Evolutionary conservation across 192 early-diverging fungal species (phyloP).

Genomic region (Linnemannia exigua): DNA sequence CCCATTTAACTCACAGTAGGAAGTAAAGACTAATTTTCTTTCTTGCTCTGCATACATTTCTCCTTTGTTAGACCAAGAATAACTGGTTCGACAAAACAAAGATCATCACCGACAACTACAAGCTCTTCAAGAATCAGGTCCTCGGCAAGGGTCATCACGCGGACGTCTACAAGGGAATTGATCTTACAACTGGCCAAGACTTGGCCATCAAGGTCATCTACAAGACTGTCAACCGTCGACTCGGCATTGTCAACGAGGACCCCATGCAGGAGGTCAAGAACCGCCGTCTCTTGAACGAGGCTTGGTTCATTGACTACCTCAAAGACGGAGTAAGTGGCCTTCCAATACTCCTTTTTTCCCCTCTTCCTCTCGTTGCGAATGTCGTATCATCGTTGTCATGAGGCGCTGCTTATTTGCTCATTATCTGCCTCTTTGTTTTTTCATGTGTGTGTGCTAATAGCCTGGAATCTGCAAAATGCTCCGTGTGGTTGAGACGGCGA

Average conservation of each 20-base stretch:
- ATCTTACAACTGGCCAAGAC: constrained; percentile 47
- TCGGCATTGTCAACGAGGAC: constrained; percentile 49
- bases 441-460: constrained; percentile 13
- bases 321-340: constrained; percentile 44
- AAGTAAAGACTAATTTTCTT: background rate
- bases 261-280: constrained; percentile 53
- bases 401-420: background rate
- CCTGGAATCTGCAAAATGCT: constrained; percentile 53
- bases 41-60: background rate
- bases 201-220: constrained; percentile 56
- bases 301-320: constrained; percentile 53
- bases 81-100: constrained; percentile 57
- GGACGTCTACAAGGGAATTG: constrained; percentile 53
- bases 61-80: constrained; percentile 37
- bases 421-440: background rate
- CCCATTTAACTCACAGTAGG: no score
- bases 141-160: constrained; percentile 56
- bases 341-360: background rate
- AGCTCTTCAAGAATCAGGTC: constrained; percentile 44
- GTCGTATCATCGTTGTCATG: background rate
- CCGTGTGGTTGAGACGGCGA: constrained; percentile 46
- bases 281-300: constrained; percentile 46
- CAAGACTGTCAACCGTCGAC: constrained; percentile 44
- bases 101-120: constrained; percentile 35
- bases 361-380: background rate